A percentile compares a stretch with the other conserved stretches of the same genome.
Conservation (phyloP, 192 early-diverging fungal species). For the Thamnidium elegans region DNA sequence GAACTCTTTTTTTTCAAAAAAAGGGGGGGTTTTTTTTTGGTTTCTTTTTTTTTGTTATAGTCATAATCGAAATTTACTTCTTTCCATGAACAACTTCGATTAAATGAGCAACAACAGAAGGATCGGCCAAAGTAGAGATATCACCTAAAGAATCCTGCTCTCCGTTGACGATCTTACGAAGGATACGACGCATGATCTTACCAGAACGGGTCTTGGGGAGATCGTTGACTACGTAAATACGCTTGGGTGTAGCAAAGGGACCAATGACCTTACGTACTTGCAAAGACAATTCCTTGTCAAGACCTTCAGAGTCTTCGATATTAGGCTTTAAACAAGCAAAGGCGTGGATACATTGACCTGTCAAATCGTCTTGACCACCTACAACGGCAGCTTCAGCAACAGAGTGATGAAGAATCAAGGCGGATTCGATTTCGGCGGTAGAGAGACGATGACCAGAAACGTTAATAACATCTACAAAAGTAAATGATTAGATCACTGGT, state of each 20-base stretch:
- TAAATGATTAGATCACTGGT: background rate
- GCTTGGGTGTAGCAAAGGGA: slow-evolving; percentile 90
- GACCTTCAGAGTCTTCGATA: slow-evolving; percentile 42
- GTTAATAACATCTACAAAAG: slow-evolving; percentile 79
- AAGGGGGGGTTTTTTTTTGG: too few relatives aligned
- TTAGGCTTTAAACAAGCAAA: slow-evolving; percentile 80
- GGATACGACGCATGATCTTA: slow-evolving; percentile 95
- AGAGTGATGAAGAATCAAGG: slow-evolving; percentile 74
- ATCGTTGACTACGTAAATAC: slow-evolving; percentile 82
- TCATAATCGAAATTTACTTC: background rate
- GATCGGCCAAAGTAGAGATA: slow-evolving; percentile 83
- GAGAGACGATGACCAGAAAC: slow-evolving; percentile 93
- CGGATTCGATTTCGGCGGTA: slow-evolving; percentile 94
- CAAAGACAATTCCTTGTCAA: slow-evolving; percentile 61
- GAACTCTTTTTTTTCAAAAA: too few relatives aligned
- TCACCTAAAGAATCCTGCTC: slow-evolving; percentile 88
- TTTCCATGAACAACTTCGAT: slow-evolving; percentile 18
- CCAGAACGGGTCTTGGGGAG: slow-evolving; percentile 95
- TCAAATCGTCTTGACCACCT: slow-evolving; percentile 84
- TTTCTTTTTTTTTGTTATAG: too few relatives aligned
- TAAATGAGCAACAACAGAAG: slow-evolving; percentile 25
- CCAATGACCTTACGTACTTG: slow-evolving; percentile 91
- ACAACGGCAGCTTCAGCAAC: slow-evolving; percentile 95
- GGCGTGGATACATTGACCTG: slow-evolving; percentile 87
- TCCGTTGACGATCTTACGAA: slow-evolving; percentile 88